Base-by-base conservation (phyloP, 2,329 filamentous ascomycete genomes). In the Aureobasidium sp. region DNA sequence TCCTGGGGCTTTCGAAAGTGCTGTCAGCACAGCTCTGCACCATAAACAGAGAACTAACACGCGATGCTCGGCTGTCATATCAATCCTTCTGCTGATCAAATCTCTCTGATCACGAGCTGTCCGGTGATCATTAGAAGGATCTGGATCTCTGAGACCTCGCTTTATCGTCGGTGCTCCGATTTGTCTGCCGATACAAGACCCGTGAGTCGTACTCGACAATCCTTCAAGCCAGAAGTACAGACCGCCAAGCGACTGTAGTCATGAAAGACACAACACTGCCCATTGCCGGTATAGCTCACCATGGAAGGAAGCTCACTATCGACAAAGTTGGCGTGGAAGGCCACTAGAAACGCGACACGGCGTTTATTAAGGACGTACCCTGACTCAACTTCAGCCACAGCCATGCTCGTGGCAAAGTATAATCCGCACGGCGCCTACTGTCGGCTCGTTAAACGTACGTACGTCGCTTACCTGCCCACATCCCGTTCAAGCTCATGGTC, bases 271-370 rank as follows among this genome's bases (percentile, higher is more conserved):
- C 13, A 38, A 2, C 19, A 10, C 35, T 37, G 25, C 27, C 27
- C 29, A 35, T 45, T 33, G 38, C 21, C 23, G 38, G 27, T 23
- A 40, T 21, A 31, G 27, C 19, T 35, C 38, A 37, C 9, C 21
- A 19, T 37, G 17, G 13, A 37, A 23, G 2, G 19, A 33, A 27
- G 13, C n/a, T 19, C 17, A 10, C 15, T 46, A n/a, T 55, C 23
- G 37, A 45, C 37, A 55, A 23, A 43, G 51, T 55, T 55, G 37
- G 53, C 42, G 35, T 46, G 31, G 53, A 57, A 57, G 53, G 40
- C 19, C 42, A 37, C 40, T 57, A 46, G 40, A 46, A 55, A 19
- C 27, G 27, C 37, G 38, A 55, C 15, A 42, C 43, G 33, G 51
- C 51, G 38, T 25, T 43, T 17, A 10, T 15, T 27, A 40, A 37